A percentile compares a stretch with the other conserved stretches of the same genome.
phyloP scores from a whole-genome alignment of 306 rosid species.

The Cucurbita argyrosperma region DNA sequence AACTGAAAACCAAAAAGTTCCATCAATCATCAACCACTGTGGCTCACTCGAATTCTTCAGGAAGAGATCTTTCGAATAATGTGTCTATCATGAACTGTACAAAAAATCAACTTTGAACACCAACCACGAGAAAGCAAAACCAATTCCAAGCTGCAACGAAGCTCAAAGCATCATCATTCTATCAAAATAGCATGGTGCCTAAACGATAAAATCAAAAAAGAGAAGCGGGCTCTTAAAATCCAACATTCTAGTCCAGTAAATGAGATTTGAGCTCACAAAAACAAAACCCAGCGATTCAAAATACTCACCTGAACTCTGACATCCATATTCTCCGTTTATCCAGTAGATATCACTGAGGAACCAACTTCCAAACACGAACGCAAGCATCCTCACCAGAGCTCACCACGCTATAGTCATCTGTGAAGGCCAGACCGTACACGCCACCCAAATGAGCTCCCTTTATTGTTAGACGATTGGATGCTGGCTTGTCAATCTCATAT shows the following conservation, averaged over 20 bases:
- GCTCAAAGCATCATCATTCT: conserved; percentile 4
- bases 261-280: background rate
- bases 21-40: background rate
- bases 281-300: background rate
- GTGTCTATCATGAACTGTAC: background rate
- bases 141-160: conserved; percentile 6
- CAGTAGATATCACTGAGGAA: conserved; percentile 33
- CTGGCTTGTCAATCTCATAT: conserved; percentile 79
- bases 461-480: conserved; percentile 57
- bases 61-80: background rate
- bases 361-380: conserved; percentile 79
- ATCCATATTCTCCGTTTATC: background rate
- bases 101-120: conserved; percentile 2
- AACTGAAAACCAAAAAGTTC: background rate
- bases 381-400: conserved; percentile 99
- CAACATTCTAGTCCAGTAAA: background rate
- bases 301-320: conserved; percentile 4
- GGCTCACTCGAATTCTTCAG: background rate
- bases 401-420: conserved; percentile 53
- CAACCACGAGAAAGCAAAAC: background rate
- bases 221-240: background rate
- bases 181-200: background rate
- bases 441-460: conserved; percentile 95
- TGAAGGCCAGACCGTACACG: conserved; percentile 80
- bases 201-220: background rate